phyloP scores from a whole-genome alignment of 2,329 filamentous ascomycete genomes.

The Neonectria neomacrospora region DNA sequence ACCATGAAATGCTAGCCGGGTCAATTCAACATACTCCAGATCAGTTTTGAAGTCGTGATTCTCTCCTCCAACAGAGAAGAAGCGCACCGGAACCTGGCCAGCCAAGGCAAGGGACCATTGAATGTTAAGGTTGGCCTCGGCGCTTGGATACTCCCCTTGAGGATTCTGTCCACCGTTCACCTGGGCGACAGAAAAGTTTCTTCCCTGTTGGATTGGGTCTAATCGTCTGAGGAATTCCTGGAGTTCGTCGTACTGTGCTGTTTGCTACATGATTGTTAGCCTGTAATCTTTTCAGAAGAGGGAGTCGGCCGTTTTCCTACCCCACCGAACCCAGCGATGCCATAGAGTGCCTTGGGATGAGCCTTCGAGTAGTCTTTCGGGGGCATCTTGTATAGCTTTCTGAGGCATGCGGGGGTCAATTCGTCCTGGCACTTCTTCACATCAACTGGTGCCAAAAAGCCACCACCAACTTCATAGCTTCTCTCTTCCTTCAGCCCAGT shows the following conservation, averaged over 20 bases:
- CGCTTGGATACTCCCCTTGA: slow-evolving; percentile 51
- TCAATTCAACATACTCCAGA: slow-evolving; percentile 46
- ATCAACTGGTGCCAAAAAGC: slow-evolving; percentile 14
- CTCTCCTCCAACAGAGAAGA: slow-evolving; percentile 47
- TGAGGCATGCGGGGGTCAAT: slow-evolving; percentile 58
- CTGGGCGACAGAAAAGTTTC: slow-evolving; percentile 66
- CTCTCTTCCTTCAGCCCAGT: neutral
- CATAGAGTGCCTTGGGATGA: slow-evolving; percentile 70
- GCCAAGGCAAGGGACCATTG: slow-evolving; percentile 51
- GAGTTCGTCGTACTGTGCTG: slow-evolving; percentile 65
- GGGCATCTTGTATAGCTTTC: slow-evolving; percentile 57
- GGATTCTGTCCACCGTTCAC: slow-evolving; percentile 67
- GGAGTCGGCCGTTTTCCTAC: slow-evolving; percentile 37
- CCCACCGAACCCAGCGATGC: slow-evolving; percentile 63
- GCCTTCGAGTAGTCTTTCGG: slow-evolving; percentile 61
- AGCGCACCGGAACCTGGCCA: slow-evolving; percentile 49
- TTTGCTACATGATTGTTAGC: slow-evolving; percentile 51
- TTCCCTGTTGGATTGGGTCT: slow-evolving; percentile 61
- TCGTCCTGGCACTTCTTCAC: slow-evolving; percentile 49
- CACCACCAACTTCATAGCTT: neutral
- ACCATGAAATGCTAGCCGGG: too few relatives aligned
- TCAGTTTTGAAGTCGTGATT: slow-evolving; percentile 47
- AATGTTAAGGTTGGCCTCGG: slow-evolving; percentile 53
- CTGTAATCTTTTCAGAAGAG: neutral
- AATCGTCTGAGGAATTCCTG: slow-evolving; percentile 65